These are phyloP conservation scores for Pythium insidiosum DNA, from an alignment of 352 stramenopile species.

Conservation along the genomic window DNA sequence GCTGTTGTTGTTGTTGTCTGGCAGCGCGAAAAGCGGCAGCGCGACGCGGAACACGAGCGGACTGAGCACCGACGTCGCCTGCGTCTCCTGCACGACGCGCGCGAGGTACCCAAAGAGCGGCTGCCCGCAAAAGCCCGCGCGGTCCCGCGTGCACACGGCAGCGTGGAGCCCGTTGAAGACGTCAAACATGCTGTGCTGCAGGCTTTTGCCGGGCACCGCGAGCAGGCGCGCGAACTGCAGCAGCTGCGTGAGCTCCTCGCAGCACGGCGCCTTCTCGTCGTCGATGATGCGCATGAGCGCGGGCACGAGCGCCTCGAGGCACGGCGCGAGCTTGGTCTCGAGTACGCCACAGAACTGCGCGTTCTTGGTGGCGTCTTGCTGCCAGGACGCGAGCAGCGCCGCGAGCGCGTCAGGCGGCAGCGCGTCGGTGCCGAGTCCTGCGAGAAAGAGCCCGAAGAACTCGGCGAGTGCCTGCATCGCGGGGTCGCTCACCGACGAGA, in stretches of 20 bases:
- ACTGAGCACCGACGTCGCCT: slow-evolving; percentile 27
- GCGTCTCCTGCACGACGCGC: slow-evolving; percentile 13
- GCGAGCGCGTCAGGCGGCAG: slow-evolving; percentile 11
- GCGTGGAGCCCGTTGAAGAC: slow-evolving; percentile 47
- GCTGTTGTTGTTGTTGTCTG: too few relatives aligned
- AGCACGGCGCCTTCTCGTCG: slow-evolving; percentile 40
- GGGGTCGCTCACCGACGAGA: slow-evolving; percentile 18
- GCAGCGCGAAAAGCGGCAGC: slow-evolving; percentile 39
- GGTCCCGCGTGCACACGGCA: slow-evolving; percentile 35
- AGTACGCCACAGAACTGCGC: slow-evolving; percentile 18
- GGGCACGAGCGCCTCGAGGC: slow-evolving; percentile 31
- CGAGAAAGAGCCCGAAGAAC: slow-evolving; percentile 28
- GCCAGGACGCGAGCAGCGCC: slow-evolving; percentile 26
- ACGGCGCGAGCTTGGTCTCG: too few relatives aligned
- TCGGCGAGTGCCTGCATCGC: slow-evolving; percentile 30
- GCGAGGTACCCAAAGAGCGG: slow-evolving; percentile 29
- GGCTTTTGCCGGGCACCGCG: slow-evolving; percentile 30
- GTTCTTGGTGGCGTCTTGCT: slow-evolving; percentile 35
- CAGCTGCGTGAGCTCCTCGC: slow-evolving; percentile 31
- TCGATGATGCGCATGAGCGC: slow-evolving; percentile 29
- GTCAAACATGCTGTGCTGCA: slow-evolving; percentile 30
- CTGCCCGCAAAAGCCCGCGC: slow-evolving; percentile 27
- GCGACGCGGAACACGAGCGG: slow-evolving; percentile 31
- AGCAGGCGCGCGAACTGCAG: slow-evolving; percentile 36
- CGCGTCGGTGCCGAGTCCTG: slow-evolving; percentile 18